Base-by-base conservation (phyloP, 192 early-diverging fungal genomes). In the Coemansia sp. region DNA sequence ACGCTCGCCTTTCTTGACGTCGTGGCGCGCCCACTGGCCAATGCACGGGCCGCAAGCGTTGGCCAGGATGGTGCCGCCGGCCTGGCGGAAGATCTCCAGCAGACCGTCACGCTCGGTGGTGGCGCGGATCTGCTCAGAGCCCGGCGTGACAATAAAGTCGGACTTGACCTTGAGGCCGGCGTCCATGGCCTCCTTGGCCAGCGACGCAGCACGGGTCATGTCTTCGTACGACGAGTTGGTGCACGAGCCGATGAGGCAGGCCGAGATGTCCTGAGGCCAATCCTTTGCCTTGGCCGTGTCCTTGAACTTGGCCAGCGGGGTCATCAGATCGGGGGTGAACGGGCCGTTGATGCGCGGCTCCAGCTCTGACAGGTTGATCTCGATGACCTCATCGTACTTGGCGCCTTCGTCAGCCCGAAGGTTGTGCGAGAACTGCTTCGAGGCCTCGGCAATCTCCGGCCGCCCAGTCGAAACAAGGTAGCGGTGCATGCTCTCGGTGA, bases 1-100 rank as follows among this genome's bases (percentile, higher is more conserved):
- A 82, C 90, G 89, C 51, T 91, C 91, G 70, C 94, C 94, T 87
- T 96, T 95, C 84, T 90, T 88, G 65, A 95, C 84, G 81, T 98
- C 95, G 65, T 92, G 74, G 73, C 95, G 95, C 75, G 96, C 94
- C 95, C 95, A 98, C 82, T 96, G 94, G 64, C 95, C 95, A 71
- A 98, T 98, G 83, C 95, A 98, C 40, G 95, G 95, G 40, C 95
- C 95, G 80, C 95, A 98, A 57, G 95, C 95, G 81, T 98, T 98
- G 70, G 95, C 93, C 53, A 94, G 87, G 40, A 98, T 92, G 44
- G 87, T 73, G 68, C 91, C 95, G 58, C 94, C 94, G 54, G 85
- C 91, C 3, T 77, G 56, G 59, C 86, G 88, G 54, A 98, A 83
- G 55, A 74, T 84, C 31, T 89, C 73, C 64, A 88, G 89, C 48